Conservation (phyloP, 306 rosid species). For the Rosa chinensis region DNA sequence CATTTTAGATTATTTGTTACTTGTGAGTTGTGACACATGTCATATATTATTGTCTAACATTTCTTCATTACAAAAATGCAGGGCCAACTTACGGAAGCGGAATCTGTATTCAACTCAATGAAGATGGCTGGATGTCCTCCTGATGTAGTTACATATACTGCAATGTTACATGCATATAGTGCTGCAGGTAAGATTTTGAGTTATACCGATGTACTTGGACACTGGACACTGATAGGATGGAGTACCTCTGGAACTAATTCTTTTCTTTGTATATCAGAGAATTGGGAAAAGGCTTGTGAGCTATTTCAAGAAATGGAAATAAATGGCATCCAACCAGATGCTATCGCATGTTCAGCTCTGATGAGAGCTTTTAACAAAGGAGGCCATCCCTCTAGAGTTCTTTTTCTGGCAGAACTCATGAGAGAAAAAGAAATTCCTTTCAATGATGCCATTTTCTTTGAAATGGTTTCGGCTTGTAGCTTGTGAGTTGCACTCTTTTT, state of each 20-base stretch:
- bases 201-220: constrained; percentile 27
- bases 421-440: constrained; percentile 71
- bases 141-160: constrained; percentile 75
- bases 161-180: constrained; percentile 79
- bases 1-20: constrained; percentile 15
- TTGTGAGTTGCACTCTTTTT: constrained; percentile 49
- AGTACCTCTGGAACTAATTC: constrained; percentile 21
- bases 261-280: constrained; percentile 48
- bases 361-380: constrained; percentile 90
- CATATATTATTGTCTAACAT: constrained; percentile 6
- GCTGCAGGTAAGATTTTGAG: constrained; percentile 52
- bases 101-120: constrained; percentile 68
- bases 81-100: constrained; percentile 73
- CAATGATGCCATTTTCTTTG: constrained; percentile 73
- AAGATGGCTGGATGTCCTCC: constrained; percentile 63
- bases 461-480: constrained; percentile 92
- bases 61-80: constrained; percentile 34
- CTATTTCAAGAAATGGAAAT: constrained; percentile 80
- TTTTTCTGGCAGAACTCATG: constrained; percentile 69
- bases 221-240: constrained; percentile 18
- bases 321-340: constrained; percentile 59
- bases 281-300: constrained; percentile 71
- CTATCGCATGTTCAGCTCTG: constrained; percentile 74
- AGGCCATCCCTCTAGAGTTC: constrained; percentile 77
- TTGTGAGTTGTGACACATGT: constrained; percentile 1